Evolutionary conservation across 805 yeast genomes (phyloP).

Genomic region (Zygotorulaspora danielsina): DNA sequence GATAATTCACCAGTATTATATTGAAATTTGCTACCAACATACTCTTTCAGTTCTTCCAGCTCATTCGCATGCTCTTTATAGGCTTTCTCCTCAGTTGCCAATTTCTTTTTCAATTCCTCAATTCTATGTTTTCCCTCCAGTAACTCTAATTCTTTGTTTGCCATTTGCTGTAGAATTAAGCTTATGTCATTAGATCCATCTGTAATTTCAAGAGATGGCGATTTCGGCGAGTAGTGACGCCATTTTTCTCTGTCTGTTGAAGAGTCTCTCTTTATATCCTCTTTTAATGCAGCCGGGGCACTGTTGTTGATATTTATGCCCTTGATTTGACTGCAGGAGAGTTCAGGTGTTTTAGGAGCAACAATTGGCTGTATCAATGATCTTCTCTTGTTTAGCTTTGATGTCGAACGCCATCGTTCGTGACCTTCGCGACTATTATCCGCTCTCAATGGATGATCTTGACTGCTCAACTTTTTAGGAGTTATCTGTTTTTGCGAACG

Average conservation of each 20-base stretch:
- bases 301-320: slow-evolving; percentile 3
- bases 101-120: slow-evolving; percentile 43
- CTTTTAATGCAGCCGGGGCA: slow-evolving; percentile 8
- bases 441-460: slow-evolving; percentile 20
- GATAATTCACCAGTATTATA: neutral
- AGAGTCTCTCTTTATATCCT: neutral
- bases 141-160: slow-evolving; percentile 63
- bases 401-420: slow-evolving; percentile 5
- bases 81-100: slow-evolving; percentile 48
- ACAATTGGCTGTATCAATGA: slow-evolving; percentile 31
- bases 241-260: neutral
- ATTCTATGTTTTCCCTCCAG: slow-evolving; percentile 59
- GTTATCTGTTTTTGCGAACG: slow-evolving; percentile 20
- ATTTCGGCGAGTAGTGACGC: neutral
- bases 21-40: slow-evolving; percentile 23
- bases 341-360: slow-evolving; percentile 20
- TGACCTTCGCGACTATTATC: neutral
- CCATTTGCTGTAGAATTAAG: slow-evolving; percentile 54
- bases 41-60: slow-evolving; percentile 33
- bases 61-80: slow-evolving; percentile 41
- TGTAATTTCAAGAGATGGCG: neutral
- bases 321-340: neutral
- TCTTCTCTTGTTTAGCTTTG: slow-evolving; percentile 20
- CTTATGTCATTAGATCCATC: slow-evolving; percentile 40
- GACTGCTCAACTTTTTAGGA: slow-evolving; percentile 20